A percentile compares a stretch with the other conserved stretches of the same genome.
These are phyloP conservation scores for Fusarium miscanthi DNA, from an alignment of 2,329 filamentous ascomycete species.

Conservation along the genomic window DNA sequence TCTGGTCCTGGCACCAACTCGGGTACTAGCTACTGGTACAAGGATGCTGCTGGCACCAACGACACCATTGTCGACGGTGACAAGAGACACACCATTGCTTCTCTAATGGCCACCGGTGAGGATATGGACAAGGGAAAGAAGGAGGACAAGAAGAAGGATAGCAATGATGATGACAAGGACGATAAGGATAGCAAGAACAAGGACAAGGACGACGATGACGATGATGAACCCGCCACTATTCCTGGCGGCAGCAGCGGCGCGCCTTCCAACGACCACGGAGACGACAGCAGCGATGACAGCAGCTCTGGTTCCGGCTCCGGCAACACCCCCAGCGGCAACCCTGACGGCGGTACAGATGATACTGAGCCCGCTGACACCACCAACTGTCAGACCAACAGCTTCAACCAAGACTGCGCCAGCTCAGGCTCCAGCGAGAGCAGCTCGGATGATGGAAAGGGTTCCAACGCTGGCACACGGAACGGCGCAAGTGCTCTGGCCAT, in stretches of 20 bases:
- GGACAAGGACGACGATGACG: conserved; percentile 30
- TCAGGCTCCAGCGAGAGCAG: conserved; percentile 33
- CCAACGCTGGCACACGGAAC: conserved; percentile 48
- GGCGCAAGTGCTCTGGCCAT: conserved; percentile 53
- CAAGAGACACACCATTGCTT: conserved; percentile 80
- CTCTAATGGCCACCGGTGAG: conserved; percentile 82
- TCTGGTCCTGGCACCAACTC: conserved; percentile 73
- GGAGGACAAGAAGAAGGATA: conserved; percentile 41
- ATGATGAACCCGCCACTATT: conserved; percentile 36
- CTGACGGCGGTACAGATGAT: conserved; percentile 30
- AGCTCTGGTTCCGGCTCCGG: conserved; percentile 18
- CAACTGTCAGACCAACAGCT: conserved; percentile 53
- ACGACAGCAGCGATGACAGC: conserved; percentile 21
- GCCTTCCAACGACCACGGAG: conserved; percentile 36
- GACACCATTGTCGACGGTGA: conserved; percentile 80
- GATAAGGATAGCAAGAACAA: conserved; percentile 33
- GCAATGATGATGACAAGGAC: conserved; percentile 23
- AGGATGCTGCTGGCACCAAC: conserved; percentile 73
- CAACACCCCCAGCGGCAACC: conserved; percentile 32
- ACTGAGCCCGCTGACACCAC: conserved; percentile 38
- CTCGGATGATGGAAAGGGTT: conserved; percentile 50
- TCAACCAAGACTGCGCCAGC: conserved; percentile 55
- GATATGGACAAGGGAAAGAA: conserved; percentile 69
- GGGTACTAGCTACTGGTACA: conserved; percentile 81
- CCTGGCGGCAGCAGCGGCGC: conserved; percentile 38